Evolutionary conservation across 345 rosid genomes (phyloP), one percentile per base, ranked within the genome.

Genomic region (Camelina laxa): DNA sequence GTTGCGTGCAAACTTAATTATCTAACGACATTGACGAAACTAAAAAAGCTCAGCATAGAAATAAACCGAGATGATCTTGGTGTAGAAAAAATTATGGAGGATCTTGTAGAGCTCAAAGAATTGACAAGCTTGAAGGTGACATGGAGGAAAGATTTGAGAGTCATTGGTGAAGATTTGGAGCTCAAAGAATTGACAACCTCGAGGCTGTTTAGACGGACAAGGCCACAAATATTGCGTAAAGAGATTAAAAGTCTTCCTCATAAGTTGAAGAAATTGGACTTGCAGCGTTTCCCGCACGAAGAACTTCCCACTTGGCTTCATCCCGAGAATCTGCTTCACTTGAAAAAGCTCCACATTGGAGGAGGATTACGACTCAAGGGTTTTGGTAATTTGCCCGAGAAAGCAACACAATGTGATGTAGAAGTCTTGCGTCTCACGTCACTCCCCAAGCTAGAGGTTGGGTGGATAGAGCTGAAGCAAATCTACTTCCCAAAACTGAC

Each of bases 31-130:
- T 58, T 82, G 11, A 2, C 2, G 33, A 55, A 73, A 4, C 74
- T 83, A 62, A 72, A 71, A 77, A 80, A 80, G 56, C 72, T 85
- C 53, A 82, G 78, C 76, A 75, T 84, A 59, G 65, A 59, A 15
- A 67, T 79, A 47, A 49, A 41, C 24, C 33, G 12, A 7, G 31
- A 38, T 2, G 36, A n/a, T 6, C 70, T 79, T 35, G 12, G 16
- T 2, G 3, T 38, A 3, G 36, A 4, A 7, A 6, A 76, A 11
- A 11, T 49, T 5, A 21, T 16, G 36, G 11, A 2, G 20, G 45
- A 4, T 16, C 45, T 82, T 12, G 6, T 7, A 1, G 9, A 16
- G 1, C 48, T 78, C 4, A 13, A 24, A 38, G n/a, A 14, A 10
- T 76, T 82, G 56, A 14, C 13, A 55, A 75, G 71, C 19, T 68